Conservation (phyloP, 257 asterid genomes). For the Lycium barbarum region DNA sequence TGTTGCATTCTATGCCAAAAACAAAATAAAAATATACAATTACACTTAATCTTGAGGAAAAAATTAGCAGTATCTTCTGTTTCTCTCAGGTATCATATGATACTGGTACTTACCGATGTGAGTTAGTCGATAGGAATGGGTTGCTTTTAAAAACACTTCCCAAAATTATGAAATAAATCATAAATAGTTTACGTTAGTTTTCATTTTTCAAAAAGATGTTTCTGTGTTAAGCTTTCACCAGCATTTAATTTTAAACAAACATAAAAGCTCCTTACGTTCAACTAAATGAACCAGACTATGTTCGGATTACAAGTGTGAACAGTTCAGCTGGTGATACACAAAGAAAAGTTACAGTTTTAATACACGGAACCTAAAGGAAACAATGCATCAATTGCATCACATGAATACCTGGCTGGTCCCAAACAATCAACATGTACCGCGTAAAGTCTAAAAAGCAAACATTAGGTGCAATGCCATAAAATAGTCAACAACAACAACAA, state of each 20-base stretch:
- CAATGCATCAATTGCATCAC: conserved; percentile 7
- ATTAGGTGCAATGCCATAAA: conserved; percentile 17
- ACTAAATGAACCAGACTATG: conserved; percentile 22
- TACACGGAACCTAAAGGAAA: background rate
- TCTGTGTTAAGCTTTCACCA: background rate
- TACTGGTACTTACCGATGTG: background rate
- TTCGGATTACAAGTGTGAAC: background rate
- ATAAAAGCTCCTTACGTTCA: background rate
- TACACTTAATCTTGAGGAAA: background rate
- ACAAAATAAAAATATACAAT: background rate
- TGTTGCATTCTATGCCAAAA: background rate
- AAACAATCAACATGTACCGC: background rate
- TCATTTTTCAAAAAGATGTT: background rate
- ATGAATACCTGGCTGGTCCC: background rate
- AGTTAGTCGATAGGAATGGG: background rate
- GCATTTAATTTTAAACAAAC: background rate
- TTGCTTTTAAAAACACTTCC: background rate
- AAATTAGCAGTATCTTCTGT: background rate
- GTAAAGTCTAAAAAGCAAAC: background rate
- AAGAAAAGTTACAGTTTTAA: background rate
- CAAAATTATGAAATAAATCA: conserved; percentile 17
- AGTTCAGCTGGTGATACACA: conserved; percentile 11
- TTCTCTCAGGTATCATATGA: background rate
- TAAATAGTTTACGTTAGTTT: background rate
- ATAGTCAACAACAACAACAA: too few species aligned